Evolutionary conservation across 2,329 filamentous ascomycete species (phyloP).

Genomic region (Aspergillus fijiensis): DNA sequence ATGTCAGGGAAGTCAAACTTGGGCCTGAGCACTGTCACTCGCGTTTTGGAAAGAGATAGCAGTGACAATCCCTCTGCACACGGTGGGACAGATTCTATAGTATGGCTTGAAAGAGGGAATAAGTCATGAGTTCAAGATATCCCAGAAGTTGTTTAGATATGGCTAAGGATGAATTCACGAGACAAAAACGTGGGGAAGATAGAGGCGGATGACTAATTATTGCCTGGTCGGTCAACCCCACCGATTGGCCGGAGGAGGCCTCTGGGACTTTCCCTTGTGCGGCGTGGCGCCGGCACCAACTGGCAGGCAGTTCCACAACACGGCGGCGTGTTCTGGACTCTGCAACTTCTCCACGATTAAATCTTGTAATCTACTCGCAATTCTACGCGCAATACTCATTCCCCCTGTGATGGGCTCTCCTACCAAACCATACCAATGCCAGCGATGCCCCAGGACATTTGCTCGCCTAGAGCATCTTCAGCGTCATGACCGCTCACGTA

Average conservation of each 20-base stretch:
- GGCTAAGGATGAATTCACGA: background rate
- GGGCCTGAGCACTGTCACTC: no score
- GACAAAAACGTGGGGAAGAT: background rate
- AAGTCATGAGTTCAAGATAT: no score
- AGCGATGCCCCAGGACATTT: conserved; percentile 32
- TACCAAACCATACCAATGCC: conserved; percentile 29
- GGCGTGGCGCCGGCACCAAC: background rate
- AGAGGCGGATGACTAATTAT: background rate
- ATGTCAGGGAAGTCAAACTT: no score
- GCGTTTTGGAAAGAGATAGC: no score
- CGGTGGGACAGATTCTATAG: no score
- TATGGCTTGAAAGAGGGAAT: no score
- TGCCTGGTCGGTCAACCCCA: background rate
- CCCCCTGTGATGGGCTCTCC: conserved; percentile 20
- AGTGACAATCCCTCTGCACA: background rate
- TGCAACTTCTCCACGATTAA: background rate
- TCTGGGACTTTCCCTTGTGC: background rate
- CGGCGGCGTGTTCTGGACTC: background rate
- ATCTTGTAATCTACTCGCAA: background rate
- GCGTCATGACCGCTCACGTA: conserved; percentile 38
- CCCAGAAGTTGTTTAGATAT: no score
- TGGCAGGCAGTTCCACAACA: background rate
- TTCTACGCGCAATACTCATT: background rate
- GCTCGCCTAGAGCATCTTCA: conserved; percentile 38
- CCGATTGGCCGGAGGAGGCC: no score